Evolutionary conservation across 192 early-diverging fungal species (phyloP).

Genomic region (Spinellus fusiger): DNA sequence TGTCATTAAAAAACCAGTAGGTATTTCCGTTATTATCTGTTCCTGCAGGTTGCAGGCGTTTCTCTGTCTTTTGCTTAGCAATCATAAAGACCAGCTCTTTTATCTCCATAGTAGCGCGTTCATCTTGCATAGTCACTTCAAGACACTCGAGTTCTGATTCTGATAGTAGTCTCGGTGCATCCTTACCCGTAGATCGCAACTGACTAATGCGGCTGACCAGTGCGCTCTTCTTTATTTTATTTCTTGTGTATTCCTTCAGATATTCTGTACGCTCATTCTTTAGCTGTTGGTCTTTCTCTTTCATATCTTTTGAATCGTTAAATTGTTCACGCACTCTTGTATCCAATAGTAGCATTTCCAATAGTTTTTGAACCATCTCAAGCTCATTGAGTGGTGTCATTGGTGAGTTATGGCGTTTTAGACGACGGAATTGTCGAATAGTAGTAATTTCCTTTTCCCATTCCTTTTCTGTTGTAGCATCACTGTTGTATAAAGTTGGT

Average conservation of each 20-base stretch:
- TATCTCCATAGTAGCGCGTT: not conserved
- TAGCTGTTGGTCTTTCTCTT: conserved; percentile 2
- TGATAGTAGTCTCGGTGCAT: not conserved
- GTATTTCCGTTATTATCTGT: conserved; percentile 3
- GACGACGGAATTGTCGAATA: not conserved
- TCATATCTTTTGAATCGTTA: not conserved
- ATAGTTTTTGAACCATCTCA: conserved; percentile 6
- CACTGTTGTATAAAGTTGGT: not conserved
- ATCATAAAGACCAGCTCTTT: not conserved
- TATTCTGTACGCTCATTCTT: not conserved
- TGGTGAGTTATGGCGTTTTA: not conserved
- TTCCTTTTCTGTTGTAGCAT: not conserved
- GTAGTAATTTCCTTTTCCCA: not conserved
- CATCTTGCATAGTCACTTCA: conserved; percentile 1
- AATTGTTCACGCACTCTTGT: conserved; percentile 1
- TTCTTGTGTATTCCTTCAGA: conserved; percentile 2
- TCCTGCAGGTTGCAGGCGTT: not conserved
- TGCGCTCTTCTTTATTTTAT: not conserved
- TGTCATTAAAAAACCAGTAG: conserved; percentile 19
- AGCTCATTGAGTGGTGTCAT: conserved; percentile 5
- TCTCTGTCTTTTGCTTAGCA: not conserved
- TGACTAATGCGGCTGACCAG: not conserved
- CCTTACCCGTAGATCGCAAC: not conserved
- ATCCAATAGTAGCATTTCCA: conserved; percentile 12
- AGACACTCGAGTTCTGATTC: conserved; percentile 5